A percentile compares a stretch with the other conserved stretches of the same genome.
Evolutionary conservation across 1,139 yeast species (phyloP).

Genomic region (Blastobotrys illinoisensis): DNA sequence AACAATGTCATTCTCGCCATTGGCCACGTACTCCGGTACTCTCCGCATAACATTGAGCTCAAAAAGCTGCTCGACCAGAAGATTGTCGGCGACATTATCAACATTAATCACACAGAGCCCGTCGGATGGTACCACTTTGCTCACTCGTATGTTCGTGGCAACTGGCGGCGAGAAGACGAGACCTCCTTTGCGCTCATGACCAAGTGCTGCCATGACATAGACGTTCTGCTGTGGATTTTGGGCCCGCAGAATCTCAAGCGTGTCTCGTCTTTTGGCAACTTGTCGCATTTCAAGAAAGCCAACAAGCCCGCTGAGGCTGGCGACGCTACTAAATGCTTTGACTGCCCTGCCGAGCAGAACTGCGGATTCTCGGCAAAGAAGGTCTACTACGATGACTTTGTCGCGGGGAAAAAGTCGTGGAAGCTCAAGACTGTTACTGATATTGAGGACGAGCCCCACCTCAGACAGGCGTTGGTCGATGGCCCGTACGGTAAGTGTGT

Average conservation of each 20-base stretch:
- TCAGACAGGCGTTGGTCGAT: conserved; percentile 19
- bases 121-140: conserved; percentile 31
- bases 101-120: conserved; percentile 29
- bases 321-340: conserved; percentile 19
- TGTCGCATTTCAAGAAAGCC: conserved; percentile 21
- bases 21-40: conserved; percentile 29
- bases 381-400: conserved; percentile 21
- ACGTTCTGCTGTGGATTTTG: conserved; percentile 25
- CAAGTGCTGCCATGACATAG: conserved; percentile 29
- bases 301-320: conserved; percentile 25
- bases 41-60: conserved; percentile 26
- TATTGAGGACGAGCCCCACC: conserved; percentile 23
- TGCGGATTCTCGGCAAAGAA: conserved; percentile 27
- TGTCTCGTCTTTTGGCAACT: conserved; percentile 25
- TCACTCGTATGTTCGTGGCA: conserved; percentile 30
- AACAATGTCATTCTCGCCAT: conserved; percentile 25
- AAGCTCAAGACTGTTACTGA: conserved; percentile 21
- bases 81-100: conserved; percentile 24
- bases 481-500: conserved; percentile 27
- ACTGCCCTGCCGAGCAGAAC: conserved; percentile 20
- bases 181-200: conserved; percentile 28
- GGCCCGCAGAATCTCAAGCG: conserved; percentile 21
- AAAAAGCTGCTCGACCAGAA: conserved; percentile 23
- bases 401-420: conserved; percentile 15
- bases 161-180: conserved; percentile 24